A percentile compares a stretch with the other conserved stretches of the same genome.
phyloP scores from a whole-genome alignment of 2,329 filamentous ascomycete species.

The Calonectria crousiana region DNA sequence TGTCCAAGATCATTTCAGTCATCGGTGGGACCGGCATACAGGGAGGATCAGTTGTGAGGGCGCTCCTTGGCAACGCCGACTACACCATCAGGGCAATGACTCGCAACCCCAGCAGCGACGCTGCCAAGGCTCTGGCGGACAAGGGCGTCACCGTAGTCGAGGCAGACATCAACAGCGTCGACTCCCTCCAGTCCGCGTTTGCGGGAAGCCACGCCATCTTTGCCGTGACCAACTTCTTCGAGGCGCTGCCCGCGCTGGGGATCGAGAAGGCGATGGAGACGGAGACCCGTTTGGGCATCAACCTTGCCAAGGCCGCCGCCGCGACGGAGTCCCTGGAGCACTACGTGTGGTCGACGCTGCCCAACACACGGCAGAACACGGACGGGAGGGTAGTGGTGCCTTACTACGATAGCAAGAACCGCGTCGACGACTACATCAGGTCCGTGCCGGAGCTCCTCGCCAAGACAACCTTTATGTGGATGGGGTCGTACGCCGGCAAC shows the following conservation, averaged over 20 bases:
- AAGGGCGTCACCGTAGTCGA: background rate
- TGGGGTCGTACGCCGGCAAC: background rate
- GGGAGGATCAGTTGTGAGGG: background rate
- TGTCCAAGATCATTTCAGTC: background rate
- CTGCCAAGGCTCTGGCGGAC: background rate
- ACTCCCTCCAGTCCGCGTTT: background rate
- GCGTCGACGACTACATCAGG: background rate
- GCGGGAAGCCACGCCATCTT: background rate
- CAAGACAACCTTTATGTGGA: background rate
- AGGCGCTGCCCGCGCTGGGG: background rate
- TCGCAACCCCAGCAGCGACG: background rate
- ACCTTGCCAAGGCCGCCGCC: background rate
- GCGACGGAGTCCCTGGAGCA: background rate
- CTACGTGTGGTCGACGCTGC: background rate
- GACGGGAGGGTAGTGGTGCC: background rate
- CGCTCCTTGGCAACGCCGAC: background rate
- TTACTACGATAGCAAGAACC: constrained; percentile 1
- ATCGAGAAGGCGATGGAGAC: background rate
- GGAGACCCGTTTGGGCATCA: background rate
- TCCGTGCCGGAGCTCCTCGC: background rate
- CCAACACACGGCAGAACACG: background rate
- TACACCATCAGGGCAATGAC: background rate
- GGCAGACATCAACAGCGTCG: background rate
- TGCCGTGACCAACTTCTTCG: background rate
- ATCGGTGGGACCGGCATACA: background rate